phyloP scores from a whole-genome alignment of 495 filamentous ascomycete species.

The Aspergillus conjunctus region DNA sequence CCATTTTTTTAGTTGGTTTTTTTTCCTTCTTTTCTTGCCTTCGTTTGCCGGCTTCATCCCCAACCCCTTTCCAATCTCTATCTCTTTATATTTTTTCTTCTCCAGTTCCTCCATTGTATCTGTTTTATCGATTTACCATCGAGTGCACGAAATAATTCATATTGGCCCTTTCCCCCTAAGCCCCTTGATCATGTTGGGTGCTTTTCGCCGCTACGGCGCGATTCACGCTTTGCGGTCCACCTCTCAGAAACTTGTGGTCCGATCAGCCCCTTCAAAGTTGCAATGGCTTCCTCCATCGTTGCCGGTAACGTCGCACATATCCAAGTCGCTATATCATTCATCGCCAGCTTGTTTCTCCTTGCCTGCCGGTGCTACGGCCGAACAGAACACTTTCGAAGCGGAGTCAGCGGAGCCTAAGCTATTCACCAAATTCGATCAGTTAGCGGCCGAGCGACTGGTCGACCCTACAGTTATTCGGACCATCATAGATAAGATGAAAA shows the following conservation, averaged over 20 bases:
- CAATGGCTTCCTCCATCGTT: constrained; percentile 35
- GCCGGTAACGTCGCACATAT: constrained; percentile 22
- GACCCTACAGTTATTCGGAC: constrained; percentile 64
- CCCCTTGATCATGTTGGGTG: constrained; percentile 41
- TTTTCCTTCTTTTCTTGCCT: constrained; percentile 8
- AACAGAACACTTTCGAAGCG: constrained; percentile 6
- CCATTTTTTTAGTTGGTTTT: constrained; percentile 11
- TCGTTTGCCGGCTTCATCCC: background rate
- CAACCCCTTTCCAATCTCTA: background rate
- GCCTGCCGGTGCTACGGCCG: constrained; percentile 22
- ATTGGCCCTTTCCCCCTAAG: constrained; percentile 8
- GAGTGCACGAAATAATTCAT: background rate
- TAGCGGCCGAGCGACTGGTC: constrained; percentile 63
- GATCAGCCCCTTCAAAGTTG: constrained; percentile 33
- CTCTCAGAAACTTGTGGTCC: constrained; percentile 32
- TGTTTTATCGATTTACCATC: background rate
- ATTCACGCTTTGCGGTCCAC: constrained; percentile 41
- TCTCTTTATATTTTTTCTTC: background rate
- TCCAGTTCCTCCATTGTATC: background rate
- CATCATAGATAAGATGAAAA: constrained; percentile 71
- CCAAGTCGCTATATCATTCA: constrained; percentile 38
- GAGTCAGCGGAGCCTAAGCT: constrained; percentile 28
- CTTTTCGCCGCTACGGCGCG: constrained; percentile 45
- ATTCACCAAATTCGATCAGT: constrained; percentile 70
- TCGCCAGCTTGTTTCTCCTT: constrained; percentile 33